These are phyloP conservation scores for Jatropha podagrica DNA, from an alignment of 441 rosid species.

Conservation along the genomic window DNA sequence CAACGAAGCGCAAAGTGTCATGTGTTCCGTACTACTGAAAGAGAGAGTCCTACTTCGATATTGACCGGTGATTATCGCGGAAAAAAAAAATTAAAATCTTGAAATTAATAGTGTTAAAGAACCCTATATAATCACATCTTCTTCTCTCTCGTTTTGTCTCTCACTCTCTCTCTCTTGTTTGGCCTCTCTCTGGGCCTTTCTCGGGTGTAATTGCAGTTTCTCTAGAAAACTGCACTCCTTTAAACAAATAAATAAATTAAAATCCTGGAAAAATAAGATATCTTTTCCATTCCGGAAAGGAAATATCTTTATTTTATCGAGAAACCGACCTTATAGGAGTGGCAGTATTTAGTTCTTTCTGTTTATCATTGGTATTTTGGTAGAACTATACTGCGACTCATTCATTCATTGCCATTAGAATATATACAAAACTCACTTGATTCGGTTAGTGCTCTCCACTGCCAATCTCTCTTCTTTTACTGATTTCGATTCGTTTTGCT, in stretches of 20 bases:
- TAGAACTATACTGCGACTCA: neutral
- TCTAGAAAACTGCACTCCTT: conserved; percentile 8
- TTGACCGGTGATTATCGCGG: neutral
- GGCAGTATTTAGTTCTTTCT: neutral
- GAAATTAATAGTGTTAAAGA: neutral
- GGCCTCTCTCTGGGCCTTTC: conserved; percentile 18
- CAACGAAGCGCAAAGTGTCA: neutral
- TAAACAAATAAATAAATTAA: neutral
- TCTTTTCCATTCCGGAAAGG: conserved; percentile 17
- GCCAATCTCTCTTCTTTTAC: neutral
- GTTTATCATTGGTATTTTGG: neutral
- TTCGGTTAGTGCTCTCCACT: conserved; percentile 38
- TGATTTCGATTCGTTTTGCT: conserved; percentile 28
- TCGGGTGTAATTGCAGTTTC: conserved; percentile 32
- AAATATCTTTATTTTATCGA: conserved; percentile 7
- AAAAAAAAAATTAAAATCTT: neutral
- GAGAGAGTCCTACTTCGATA: neutral
- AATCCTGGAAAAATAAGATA: conserved; percentile 24
- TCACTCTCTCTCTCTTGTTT: neutral
- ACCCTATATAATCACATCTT: conserved; percentile 15
- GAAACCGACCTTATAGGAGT: neutral
- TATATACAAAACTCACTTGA: conserved; percentile 10
- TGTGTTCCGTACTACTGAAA: neutral
- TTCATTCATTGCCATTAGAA: conserved; percentile 16
- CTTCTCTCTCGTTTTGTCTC: neutral